Evolutionary conservation across 768 basidiomycete genomes (phyloP).

Genomic region (Crucibulum laeve): DNA sequence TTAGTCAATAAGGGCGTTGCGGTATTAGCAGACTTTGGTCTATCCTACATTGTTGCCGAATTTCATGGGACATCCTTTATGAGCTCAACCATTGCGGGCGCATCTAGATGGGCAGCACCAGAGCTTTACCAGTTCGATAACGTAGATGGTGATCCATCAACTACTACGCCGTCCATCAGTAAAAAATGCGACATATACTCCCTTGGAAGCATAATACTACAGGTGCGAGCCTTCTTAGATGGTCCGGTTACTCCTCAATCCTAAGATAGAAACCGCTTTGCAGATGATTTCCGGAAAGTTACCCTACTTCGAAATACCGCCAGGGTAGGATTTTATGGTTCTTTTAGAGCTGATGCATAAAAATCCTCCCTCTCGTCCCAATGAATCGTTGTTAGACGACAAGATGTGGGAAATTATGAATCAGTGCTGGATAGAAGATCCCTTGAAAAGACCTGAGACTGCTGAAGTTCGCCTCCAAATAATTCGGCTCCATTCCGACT

Average conservation of each 20-base stretch:
- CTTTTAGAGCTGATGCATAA: background rate
- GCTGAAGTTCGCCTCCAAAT: too few relatives aligned
- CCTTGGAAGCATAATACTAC: constrained; percentile 26
- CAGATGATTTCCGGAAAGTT: background rate
- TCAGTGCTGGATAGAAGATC: background rate
- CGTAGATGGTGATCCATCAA: constrained; percentile 3
- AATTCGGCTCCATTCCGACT: too few relatives aligned
- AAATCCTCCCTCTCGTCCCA: background rate
- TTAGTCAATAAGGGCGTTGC: constrained; percentile 27
- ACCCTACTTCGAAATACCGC: background rate
- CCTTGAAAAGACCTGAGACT: too few relatives aligned
- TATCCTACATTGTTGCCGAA: constrained; percentile 21
- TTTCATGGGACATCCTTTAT: constrained; percentile 15
- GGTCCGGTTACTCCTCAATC: background rate
- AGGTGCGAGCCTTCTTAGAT: constrained; percentile 3
- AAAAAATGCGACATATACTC: constrained; percentile 28
- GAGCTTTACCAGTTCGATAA: constrained; percentile 18
- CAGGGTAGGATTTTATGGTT: background rate
- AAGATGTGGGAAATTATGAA: background rate
- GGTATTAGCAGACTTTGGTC: constrained; percentile 30
- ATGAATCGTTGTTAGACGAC: background rate
- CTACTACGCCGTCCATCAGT: constrained; percentile 5
- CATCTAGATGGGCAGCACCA: constrained; percentile 27
- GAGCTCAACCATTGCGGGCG: constrained; percentile 22
- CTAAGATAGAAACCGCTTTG: background rate